phyloP scores from a whole-genome alignment of 1,139 yeast species.

The Kurtzmaniella quercitrusa region DNA sequence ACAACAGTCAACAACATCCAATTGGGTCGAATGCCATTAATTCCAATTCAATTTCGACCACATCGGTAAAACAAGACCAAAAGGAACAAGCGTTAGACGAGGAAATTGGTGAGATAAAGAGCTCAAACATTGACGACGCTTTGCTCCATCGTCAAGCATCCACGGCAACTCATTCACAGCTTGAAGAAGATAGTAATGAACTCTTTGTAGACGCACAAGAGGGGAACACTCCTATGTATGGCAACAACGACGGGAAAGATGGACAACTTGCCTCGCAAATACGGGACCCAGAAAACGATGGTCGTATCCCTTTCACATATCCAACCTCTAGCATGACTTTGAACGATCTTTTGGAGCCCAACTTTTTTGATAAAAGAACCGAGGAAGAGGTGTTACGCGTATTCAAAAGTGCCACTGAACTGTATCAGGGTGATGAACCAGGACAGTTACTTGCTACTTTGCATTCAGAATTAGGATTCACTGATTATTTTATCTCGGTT shows the following conservation, averaged over 20 bases:
- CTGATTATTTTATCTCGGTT: conserved; percentile 5
- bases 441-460: conserved; percentile 3
- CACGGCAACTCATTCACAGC: conserved; percentile 6
- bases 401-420: conserved; percentile 2
- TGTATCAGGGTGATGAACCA: conserved; percentile 2
- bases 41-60: not conserved
- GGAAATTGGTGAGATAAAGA: conserved; percentile 35
- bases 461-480: conserved; percentile 6
- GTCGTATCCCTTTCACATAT: conserved; percentile 6
- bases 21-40: not conserved
- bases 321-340: conserved; percentile 4
- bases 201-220: conserved; percentile 9
- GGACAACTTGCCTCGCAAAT: conserved; percentile 4
- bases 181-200: conserved; percentile 10
- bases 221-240: conserved; percentile 1
- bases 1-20: not conserved
- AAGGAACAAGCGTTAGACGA: conserved; percentile 30
- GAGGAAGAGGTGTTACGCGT: conserved; percentile 3
- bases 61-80: not conserved
- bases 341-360: conserved; percentile 3
- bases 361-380: conserved; percentile 2
- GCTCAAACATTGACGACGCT: conserved; percentile 32
- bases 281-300: conserved; percentile 2
- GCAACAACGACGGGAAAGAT: not conserved
- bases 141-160: conserved; percentile 9